Base-by-base conservation (phyloP, 192 early-diverging fungal genomes). In the Umbelopsis vinacea region DNA sequence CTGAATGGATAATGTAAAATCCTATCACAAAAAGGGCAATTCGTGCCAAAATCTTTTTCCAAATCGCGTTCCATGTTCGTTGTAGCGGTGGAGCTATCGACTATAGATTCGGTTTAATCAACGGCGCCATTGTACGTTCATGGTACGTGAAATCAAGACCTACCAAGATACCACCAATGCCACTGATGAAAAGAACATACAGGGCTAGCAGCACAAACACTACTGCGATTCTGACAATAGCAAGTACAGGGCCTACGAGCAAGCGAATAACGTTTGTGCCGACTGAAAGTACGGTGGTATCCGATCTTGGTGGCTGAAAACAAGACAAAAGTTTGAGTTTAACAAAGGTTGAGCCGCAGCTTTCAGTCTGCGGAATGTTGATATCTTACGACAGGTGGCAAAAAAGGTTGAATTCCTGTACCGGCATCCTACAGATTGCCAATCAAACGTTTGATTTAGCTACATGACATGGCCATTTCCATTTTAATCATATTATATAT, bases 341-440 rank as follows among this genome's bases (percentile, higher is more conserved):
- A n/a, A 43, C 40, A 4, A 6, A 43, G 11, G 40, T 7, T 43
- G 40, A 43, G 40, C 11, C 2, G 5, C 11, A 7, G 40, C 40
- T 11, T 43, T 43, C 40, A 43, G 40, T 43, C 8, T 43, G 5
- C 5, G 40, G 14, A 26, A 54, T 6, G 23, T 23, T 23, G 53
- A 12, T 19, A 29, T 14, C 57, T 17, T 90, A 90, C 90, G 71
- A 91, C 82, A 4, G 89, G 91, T 72, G 90, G 90, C 52, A 94
- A 76, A 79, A 96, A 96, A 9, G 94, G 94, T 71, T 96, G 94
- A 52, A 95, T 93, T n/a, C 94, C 94, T 6, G 93, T 95, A 40
- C 93, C 91, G 52, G 88, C 74, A 72, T 94, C 90, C 85, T 88
- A 80, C 22, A 29, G 43, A 43, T 38, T 47, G 10, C 47, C 24